Evolutionary conservation across 78 protist genomes (phyloP), one percentile per base, ranked within the genome.

Genomic region (Chrysochromulina parva): DNA sequence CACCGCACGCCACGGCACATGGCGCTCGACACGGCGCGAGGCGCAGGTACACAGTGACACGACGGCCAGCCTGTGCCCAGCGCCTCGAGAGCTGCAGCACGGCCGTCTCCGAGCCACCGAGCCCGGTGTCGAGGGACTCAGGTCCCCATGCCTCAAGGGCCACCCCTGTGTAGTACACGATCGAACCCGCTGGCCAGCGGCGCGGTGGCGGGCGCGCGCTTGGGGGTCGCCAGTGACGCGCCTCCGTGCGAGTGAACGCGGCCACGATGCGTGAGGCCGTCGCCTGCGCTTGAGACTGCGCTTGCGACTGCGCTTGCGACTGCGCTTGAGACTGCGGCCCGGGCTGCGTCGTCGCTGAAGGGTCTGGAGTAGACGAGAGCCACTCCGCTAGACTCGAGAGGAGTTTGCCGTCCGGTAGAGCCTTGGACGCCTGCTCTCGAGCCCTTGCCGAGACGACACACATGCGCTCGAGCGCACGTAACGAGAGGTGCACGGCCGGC

Each of bases 31-130:
- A 38, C 0, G 28, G 28, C 7, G 69, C 69, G 26, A 16, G 26
- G 69, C 24, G 16, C 26, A 62, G 69, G 69, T 62, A 62, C 26
- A 62, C 26, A 10, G 20, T 22, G 26, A 62, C 69, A 5, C 26
- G 9, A 22, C 9, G 26, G 69, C 24, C 69, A 5, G 69, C 69
- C 28, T 52, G 11, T 55, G 54, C 55, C 82, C 82, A 73, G 22
- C 24, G 55, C 55, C 19, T 1, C n/a, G 26, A 1, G 53, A 73
- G 82, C 55, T 73, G 82, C 50, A 73, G 82, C 53, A 48, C 82
- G 38, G 82, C 82, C 82, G 82, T 73, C 82, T 73, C 82, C 19
- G 82, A 2, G 6, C 82, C 82, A 9, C 82, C 82, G 1, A 73
- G 82, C 55, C 82, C 82, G 9, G 55, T 73, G 54, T 73, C 82